Evolutionary conservation across 441 rosid species (phyloP).

Genomic region (Pelargonium cotyledonis): DNA sequence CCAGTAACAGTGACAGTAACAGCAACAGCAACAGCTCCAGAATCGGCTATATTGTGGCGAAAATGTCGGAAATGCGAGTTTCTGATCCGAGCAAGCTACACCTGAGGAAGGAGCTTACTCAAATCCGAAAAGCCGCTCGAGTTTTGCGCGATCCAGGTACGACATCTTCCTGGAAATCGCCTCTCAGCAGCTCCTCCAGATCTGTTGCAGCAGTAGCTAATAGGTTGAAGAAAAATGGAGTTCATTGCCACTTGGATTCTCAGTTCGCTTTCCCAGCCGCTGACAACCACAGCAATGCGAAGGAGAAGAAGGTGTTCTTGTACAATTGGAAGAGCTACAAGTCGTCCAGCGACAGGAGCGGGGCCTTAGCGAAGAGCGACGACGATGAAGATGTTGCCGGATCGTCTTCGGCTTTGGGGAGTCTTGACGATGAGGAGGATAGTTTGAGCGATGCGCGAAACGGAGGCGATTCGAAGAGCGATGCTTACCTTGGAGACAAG

Average conservation of each 20-base stretch:
- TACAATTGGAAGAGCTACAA: conserved; percentile 76
- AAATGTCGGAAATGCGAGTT: conserved; percentile 54
- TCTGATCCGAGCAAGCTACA: conserved; percentile 72
- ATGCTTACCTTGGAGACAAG: conserved; percentile 38
- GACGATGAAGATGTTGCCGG: conserved; percentile 24
- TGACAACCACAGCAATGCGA: conserved; percentile 31
- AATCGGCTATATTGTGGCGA: neutral
- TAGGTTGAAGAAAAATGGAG: neutral
- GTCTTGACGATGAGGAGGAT: conserved; percentile 36
- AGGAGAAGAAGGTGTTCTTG: conserved; percentile 58
- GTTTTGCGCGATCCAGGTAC: conserved; percentile 90
- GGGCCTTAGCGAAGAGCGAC: conserved; percentile 26
- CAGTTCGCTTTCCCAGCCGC: conserved; percentile 28
- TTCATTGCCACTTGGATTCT: conserved; percentile 23
- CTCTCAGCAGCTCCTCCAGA: conserved; percentile 55
- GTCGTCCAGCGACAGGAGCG: conserved; percentile 50
- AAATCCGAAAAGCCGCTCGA: conserved; percentile 78
- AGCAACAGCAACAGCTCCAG: too few relatives aligned
- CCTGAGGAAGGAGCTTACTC: conserved; percentile 65
- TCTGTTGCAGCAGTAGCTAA: conserved; percentile 35
- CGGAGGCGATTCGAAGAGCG: conserved; percentile 52
- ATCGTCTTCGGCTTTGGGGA: conserved; percentile 50
- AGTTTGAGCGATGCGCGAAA: conserved; percentile 70
- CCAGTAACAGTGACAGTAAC: too few relatives aligned
- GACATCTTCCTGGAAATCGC: conserved; percentile 80